phyloP scores from a whole-genome alignment of 2,329 filamentous ascomycete genomes.

The Hirsutella minnesotensis region DNA sequence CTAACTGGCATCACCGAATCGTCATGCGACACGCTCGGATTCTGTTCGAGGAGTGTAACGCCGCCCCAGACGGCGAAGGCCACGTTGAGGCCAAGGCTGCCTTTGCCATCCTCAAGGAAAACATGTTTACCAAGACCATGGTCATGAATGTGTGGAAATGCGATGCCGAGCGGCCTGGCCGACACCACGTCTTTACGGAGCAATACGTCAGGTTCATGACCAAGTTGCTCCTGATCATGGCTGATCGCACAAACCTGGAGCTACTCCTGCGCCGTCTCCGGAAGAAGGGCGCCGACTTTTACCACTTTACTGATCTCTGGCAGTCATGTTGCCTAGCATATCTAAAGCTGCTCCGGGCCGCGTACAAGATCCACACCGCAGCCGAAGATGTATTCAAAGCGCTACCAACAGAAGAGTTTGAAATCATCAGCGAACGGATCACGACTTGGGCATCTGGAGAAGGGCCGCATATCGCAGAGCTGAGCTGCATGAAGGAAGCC shows the following conservation, averaged over 20 bases:
- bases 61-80: slow-evolving; percentile 27
- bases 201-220: slow-evolving; percentile 79
- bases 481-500: slow-evolving; percentile 44
- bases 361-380: slow-evolving; percentile 31
- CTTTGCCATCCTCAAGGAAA: slow-evolving; percentile 60
- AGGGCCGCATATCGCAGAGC: slow-evolving; percentile 25
- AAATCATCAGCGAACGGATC: slow-evolving; percentile 42
- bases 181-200: slow-evolving; percentile 86
- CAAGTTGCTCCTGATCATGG: slow-evolving; percentile 58
- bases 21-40: slow-evolving; percentile 59
- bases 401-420: slow-evolving; percentile 42
- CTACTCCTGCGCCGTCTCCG: slow-evolving; percentile 67
- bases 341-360: slow-evolving; percentile 37
- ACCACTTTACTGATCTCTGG: slow-evolving; percentile 50
- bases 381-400: slow-evolving; percentile 45
- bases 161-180: slow-evolving; percentile 68
- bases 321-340: slow-evolving; percentile 43
- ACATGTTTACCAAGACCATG: slow-evolving; percentile 87
- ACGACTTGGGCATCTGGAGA: slow-evolving; percentile 39
- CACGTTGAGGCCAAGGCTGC: slow-evolving; percentile 63
- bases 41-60: slow-evolving; percentile 33
- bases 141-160: slow-evolving; percentile 92
- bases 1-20: slow-evolving; percentile 91
- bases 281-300: slow-evolving; percentile 67
- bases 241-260: slow-evolving; percentile 67